Base-by-base conservation (phyloP, 164 flowering plant species). In the Dillenia suffruticosa region DNA sequence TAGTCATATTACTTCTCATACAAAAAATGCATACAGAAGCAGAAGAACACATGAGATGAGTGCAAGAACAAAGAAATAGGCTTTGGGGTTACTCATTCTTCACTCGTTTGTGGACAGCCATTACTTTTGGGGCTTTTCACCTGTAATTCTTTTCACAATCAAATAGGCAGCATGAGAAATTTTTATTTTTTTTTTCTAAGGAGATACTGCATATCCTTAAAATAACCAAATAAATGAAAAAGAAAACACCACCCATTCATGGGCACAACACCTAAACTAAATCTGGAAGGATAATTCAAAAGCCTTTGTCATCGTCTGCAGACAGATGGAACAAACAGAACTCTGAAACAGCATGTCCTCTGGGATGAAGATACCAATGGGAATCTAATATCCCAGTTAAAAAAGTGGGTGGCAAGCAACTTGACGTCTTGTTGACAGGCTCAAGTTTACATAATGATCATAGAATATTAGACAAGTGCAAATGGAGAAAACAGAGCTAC, bases 61-160 rank as follows among this genome's bases (percentile, higher is more conserved):
- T 10, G 49, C 46, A 40, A 45, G 46, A 45, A 26, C 52, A 16
- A 1, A 57, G 5, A 45, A 51, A 15, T 45, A 3, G 50, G 15
- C 2, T 49, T 60, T 16, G 19, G 43, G 10, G 32, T 46, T 24
- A 70, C 87, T 81, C 78, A 77, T 59, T 73, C 70, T 68, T 73
- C 81, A 61, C 44, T 64, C 10, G 52, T 50, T 57, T 49, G 61
- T 32, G 76, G 49, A 62, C 80, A 59, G 67, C 53, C 77, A 48
- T 54, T 50, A 48, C 51, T 54, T 50, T 65, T 48, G 46, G 70
- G 49, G 56, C 48, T 51, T 61, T 65, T 56, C 69, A 73, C 80
- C 67, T 50, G 63, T 26, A 13, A 51, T 46, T 72, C 84, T 76
- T 54, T 56, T 32, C 46, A 59, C 10, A 56, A 69, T 12, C 13